Conservation (phyloP, 108 stramenopile species). For the Bacterosira constricta region DNA sequence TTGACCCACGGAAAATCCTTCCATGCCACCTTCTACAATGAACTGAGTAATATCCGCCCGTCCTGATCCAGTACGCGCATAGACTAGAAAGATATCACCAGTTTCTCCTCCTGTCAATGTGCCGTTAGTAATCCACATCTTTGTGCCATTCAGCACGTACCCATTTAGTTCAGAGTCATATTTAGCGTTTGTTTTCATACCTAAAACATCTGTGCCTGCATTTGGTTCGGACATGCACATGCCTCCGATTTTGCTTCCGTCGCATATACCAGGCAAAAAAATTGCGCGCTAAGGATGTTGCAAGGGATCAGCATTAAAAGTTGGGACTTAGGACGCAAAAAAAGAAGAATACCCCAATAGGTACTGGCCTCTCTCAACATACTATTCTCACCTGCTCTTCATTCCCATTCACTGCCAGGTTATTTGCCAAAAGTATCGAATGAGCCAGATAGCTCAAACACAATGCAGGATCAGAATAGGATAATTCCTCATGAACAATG, state of each 20-base stretch:
- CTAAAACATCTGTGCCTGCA: conserved; percentile 97
- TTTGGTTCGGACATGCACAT: conserved; percentile 99
- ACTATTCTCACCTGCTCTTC: conserved; percentile 67
- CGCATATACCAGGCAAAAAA: conserved; percentile 84
- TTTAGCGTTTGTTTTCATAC: conserved; percentile 90
- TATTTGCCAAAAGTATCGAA: conserved; percentile 86
- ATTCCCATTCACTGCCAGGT: conserved; percentile 86
- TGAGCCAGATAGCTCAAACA: conserved; percentile 97
- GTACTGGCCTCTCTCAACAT: too few species aligned
- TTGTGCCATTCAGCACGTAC: conserved; percentile 92
- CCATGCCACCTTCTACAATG: conserved; percentile 95
- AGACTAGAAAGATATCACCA: conserved; percentile 96
- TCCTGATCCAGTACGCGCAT: conserved; percentile 88
- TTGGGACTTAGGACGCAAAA: too few species aligned
- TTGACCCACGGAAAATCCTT: conserved; percentile 95
- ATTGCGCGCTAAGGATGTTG: conserved; percentile 30
- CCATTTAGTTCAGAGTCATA: conserved; percentile 47
- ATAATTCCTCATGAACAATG: conserved; percentile 88
- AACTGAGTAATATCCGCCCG: conserved; percentile 88
- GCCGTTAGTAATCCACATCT: conserved; percentile 99
- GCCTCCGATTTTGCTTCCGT: conserved; percentile 90
- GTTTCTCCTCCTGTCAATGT: conserved; percentile 85
- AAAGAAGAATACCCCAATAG: too few species aligned
- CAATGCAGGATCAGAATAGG: conserved; percentile 96
- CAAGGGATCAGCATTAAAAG: too few species aligned